These are phyloP conservation scores for Collybiopsis luxurians DNA, from an alignment of 768 basidiomycete species.

Conservation along the genomic window DNA sequence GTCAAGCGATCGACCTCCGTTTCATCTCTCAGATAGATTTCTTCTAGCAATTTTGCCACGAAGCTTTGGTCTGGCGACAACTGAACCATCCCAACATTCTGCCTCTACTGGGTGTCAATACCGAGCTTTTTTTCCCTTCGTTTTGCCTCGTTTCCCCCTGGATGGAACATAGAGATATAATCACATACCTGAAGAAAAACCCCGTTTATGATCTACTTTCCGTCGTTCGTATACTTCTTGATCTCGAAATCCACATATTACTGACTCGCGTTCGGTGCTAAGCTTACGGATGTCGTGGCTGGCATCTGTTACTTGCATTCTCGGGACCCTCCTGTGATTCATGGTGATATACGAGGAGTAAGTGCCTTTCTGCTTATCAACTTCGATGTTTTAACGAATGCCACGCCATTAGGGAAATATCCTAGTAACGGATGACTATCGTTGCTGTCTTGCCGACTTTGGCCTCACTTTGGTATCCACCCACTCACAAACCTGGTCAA, in stretches of 20 bases:
- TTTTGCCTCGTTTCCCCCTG: not conserved
- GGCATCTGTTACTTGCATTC: slow-evolving; percentile 24
- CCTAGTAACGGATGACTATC: slow-evolving; percentile 15
- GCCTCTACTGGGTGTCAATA: not conserved
- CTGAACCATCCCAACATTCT: not conserved
- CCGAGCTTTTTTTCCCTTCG: not conserved
- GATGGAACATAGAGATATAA: not conserved
- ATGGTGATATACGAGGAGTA: slow-evolving; percentile 22
- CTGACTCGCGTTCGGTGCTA: not conserved
- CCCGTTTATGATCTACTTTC: not conserved
- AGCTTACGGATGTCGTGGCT: slow-evolving; percentile 11
- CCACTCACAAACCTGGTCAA: slow-evolving; percentile 3
- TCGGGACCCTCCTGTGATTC: slow-evolving; percentile 20
- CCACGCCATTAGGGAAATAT: slow-evolving; percentile 15
- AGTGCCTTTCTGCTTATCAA: slow-evolving; percentile 1
- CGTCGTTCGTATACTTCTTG: not conserved
- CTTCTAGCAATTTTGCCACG: slow-evolving; percentile 4
- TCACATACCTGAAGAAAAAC: not conserved
- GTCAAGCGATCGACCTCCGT: too few species aligned
- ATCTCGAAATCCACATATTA: not conserved
- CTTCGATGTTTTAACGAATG: not conserved
- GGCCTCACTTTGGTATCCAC: slow-evolving; percentile 12
- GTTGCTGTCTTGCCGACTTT: slow-evolving; percentile 19
- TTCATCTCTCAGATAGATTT: not conserved
- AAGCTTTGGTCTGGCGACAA: not conserved